Evolutionary conservation across 371 early-diverging fungal species (phyloP).

Genomic region (Mucor racemosus): DNA sequence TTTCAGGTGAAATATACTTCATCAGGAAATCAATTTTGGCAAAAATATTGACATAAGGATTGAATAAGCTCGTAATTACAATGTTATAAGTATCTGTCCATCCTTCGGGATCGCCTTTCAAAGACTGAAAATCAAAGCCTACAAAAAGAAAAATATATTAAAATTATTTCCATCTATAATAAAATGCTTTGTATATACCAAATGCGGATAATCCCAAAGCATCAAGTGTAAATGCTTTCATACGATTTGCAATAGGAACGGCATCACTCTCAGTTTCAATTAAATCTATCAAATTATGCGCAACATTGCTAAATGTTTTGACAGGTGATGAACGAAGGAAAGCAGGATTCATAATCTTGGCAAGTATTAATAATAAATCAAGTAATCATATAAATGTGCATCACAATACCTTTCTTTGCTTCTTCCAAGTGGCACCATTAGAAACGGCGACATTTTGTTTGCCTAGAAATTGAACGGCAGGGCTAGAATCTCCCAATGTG

Average conservation of each 20-base stretch:
- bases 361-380: not conserved
- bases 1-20: conserved; percentile 7
- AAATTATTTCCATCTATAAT: no score
- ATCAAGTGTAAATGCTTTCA: conserved; percentile 41
- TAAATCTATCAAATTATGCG: conserved; percentile 17
- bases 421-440: conserved; percentile 42
- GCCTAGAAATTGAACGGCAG: conserved; percentile 28
- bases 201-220: conserved; percentile 41
- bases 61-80: conserved; percentile 17
- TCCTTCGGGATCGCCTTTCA: conserved; percentile 32
- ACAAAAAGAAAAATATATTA: not conserved
- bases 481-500: conserved; percentile 1
- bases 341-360: conserved; percentile 38
- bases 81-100: conserved; percentile 36
- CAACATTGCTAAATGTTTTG: conserved; percentile 26
- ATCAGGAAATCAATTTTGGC: conserved; percentile 16
- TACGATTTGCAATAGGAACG: conserved; percentile 7
- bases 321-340: conserved; percentile 42
- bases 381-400: not conserved
- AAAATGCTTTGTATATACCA: conserved; percentile 13
- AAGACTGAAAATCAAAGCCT: conserved; percentile 37
- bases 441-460: conserved; percentile 27
- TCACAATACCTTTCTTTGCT: conserved; percentile 32
- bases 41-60: conserved; percentile 19
- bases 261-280: conserved; percentile 23